phyloP scores from a whole-genome alignment of 2,329 filamentous ascomycete genomes.

The Ascomycota sp. region DNA sequence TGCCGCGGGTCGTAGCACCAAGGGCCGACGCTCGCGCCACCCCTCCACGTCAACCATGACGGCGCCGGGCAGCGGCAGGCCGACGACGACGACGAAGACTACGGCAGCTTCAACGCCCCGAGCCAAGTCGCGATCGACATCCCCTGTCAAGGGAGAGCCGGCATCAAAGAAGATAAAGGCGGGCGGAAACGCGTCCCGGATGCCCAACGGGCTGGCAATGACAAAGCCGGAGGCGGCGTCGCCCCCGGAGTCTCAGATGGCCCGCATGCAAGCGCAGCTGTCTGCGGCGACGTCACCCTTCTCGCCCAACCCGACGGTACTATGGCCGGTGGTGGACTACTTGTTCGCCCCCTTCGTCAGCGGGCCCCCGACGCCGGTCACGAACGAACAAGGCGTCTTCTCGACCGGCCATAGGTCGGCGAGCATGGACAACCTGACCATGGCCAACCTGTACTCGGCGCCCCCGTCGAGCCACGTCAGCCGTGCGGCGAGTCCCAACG shows the following conservation, averaged over 20 bases:
- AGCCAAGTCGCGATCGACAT: constrained; percentile 50
- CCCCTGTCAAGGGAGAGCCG: constrained; percentile 48
- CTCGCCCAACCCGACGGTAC: constrained; percentile 24
- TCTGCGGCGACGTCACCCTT: constrained; percentile 30
- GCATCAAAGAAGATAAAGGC: constrained; percentile 68
- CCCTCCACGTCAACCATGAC: constrained; percentile 14
- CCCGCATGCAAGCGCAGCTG: constrained; percentile 17
- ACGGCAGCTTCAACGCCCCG: too few relatives aligned
- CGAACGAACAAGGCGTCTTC: constrained; percentile 38
- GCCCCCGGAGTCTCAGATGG: too few relatives aligned
- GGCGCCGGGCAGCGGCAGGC: constrained; percentile 9
- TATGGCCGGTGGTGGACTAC: too few relatives aligned
- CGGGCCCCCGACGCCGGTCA: constrained; percentile 46
- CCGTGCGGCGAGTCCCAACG: constrained; percentile 53
- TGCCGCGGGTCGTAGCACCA: too few relatives aligned
- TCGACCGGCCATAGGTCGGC: constrained; percentile 35
- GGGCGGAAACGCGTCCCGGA: constrained; percentile 40
- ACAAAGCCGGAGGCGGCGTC: constrained; percentile 50
- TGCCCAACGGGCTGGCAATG: constrained; percentile 62
- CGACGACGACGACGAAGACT: constrained; percentile 4
- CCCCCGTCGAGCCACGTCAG: constrained; percentile 55
- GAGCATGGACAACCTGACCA: constrained; percentile 43
- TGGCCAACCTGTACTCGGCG: constrained; percentile 49
- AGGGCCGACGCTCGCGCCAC: too few relatives aligned
- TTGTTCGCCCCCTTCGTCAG: constrained; percentile 29